phyloP scores from a whole-genome alignment of 441 rosid genomes.

The Cnidoscolus chayamansa region DNA sequence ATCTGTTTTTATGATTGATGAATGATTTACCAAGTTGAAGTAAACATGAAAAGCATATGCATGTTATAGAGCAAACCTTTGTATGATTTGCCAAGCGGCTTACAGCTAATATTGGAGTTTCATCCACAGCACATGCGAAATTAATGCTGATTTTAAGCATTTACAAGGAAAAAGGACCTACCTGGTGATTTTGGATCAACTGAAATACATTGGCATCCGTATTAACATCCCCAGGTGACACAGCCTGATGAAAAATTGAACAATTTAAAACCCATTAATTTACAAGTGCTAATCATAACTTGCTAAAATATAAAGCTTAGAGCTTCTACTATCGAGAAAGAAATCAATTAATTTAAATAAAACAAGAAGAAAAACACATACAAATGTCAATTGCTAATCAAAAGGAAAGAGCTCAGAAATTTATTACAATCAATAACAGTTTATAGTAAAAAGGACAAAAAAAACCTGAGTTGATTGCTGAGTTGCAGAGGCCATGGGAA shows the following conservation, averaged over 20 bases:
- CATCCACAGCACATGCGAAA: slow-evolving; percentile 81
- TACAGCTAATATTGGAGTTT: slow-evolving; percentile 73
- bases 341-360: background rate
- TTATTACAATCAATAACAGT: background rate
- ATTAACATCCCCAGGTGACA: slow-evolving; percentile 47
- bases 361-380: too few relatives aligned
- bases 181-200: slow-evolving; percentile 77
- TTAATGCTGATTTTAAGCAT: slow-evolving; percentile 26
- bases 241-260: slow-evolving; percentile 42
- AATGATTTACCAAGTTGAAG: slow-evolving; percentile 7
- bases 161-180: slow-evolving; percentile 12
- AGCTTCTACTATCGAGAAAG: background rate
- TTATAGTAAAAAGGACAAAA: background rate
- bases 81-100: slow-evolving; percentile 83
- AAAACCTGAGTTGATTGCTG: slow-evolving; percentile 49
- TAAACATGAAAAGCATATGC: slow-evolving; percentile 9
- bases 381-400: background rate
- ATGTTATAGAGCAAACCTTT: slow-evolving; percentile 45
- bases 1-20: background rate
- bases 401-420: background rate
- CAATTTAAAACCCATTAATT: slow-evolving; percentile 4
- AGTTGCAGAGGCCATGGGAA: slow-evolving; percentile 65
- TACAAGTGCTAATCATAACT: background rate
- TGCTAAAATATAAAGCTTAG: too few relatives aligned
- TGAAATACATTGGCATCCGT: slow-evolving; percentile 51